Base-by-base conservation (phyloP, 768 basidiomycete species). In the Rhodotorula kratochvilovae region DNA sequence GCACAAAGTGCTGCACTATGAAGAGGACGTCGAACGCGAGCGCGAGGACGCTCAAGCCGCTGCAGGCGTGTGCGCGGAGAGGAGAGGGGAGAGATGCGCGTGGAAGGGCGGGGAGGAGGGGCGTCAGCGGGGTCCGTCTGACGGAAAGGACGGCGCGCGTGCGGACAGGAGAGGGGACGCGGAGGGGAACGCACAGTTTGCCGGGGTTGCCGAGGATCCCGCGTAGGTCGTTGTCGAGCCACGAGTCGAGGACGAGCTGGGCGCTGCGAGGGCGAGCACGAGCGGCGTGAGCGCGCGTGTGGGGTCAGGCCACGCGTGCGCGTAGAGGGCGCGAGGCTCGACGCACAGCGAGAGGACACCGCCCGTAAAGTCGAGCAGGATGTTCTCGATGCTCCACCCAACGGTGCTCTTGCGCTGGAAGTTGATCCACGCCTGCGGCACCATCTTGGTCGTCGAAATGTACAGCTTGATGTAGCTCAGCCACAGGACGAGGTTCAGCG, bases 381-480 rank as follows among this genome's bases (percentile, higher is more conserved):
- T 80, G 76, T 77, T 81, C 74, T 65, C 68, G 42, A 79, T 77
- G 25, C 68, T 71, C 76, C 76, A 79, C 6, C 78, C 78, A 77
- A 77, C 76, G 1, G 82, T 82, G 21, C 79, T 80, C 67, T 80
- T 77, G 21, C 81, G 72, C 42, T 62, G 61, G 63, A 76, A 81
- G 69, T 84, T 83, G 46, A 67, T 21, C 63, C 35, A 25, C 11
- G 81, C 79, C 69, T 83, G 83, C 6, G 83, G 82, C 11, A 83
- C 58, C 61, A 81, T 82, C 75, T 84, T 84, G 43, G 80, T 74
- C 48, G 80, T 63, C 11, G 81, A 79, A 61, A 81, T 78, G 63
- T 77, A 77, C 23, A 83, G 78, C 70, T 83, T 81, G 70, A 81
- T 73, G 42, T 73, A 76, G 27, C 78, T 78, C 17, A 81, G 72